phyloP scores from a whole-genome alignment of 805 yeast genomes.

The Candida maris region DNA sequence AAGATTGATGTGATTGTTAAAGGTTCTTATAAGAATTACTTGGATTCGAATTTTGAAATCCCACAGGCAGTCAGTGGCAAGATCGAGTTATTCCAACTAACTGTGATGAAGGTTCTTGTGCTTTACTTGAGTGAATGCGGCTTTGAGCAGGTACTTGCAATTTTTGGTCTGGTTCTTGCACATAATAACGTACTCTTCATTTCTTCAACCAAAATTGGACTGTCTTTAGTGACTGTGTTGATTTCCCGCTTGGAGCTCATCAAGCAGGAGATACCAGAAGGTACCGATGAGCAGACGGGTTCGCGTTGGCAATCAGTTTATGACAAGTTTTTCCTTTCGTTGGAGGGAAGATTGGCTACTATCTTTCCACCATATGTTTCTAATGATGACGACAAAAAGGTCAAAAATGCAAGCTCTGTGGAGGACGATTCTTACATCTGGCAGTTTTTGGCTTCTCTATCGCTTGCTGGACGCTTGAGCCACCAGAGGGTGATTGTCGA shows the following conservation, averaged over 20 bases:
- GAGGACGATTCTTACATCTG: constrained; percentile 83
- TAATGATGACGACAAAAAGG: constrained; percentile 28
- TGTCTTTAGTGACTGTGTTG: constrained; percentile 82
- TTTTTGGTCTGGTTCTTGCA: constrained; percentile 65
- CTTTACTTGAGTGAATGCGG: constrained; percentile 78
- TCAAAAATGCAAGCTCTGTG: constrained; percentile 32
- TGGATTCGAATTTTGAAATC: constrained; percentile 36
- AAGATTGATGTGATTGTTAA: constrained; percentile 71
- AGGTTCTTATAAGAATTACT: constrained; percentile 73
- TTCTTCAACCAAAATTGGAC: constrained; percentile 73
- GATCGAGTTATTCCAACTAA: constrained; percentile 73
- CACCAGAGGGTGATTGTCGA: constrained; percentile 94
- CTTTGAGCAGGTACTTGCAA: constrained; percentile 73
- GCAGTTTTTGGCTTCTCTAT: constrained; percentile 94
- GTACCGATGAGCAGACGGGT: constrained; percentile 50
- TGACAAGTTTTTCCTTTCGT: constrained; percentile 71
- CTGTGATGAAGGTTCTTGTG: constrained; percentile 80
- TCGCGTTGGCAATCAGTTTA: constrained; percentile 77
- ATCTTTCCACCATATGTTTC: constrained; percentile 73
- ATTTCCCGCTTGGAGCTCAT: constrained; percentile 89
- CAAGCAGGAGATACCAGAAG: constrained; percentile 65
- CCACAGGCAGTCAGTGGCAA: constrained; percentile 55
- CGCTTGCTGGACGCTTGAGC: constrained; percentile 83
- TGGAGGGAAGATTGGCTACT: constrained; percentile 72
- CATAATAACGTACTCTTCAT: constrained; percentile 68